phyloP scores from a whole-genome alignment of 306 rosid species.

The Begonia loranthoides region DNA sequence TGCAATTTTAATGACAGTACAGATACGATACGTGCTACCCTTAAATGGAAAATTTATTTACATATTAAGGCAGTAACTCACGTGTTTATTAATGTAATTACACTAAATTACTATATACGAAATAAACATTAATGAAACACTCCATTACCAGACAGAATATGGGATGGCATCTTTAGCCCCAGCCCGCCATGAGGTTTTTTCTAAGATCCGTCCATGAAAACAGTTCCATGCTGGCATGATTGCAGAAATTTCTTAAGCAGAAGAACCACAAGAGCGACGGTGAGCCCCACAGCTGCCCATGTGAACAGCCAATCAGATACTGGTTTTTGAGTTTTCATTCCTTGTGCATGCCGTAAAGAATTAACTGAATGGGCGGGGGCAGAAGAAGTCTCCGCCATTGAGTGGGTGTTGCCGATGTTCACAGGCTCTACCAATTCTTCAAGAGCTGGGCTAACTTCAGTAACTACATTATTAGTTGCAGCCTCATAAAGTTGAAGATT shows the following conservation, averaged over 20 bases:
- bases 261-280: slow-evolving; percentile 73
- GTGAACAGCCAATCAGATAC: slow-evolving; percentile 74
- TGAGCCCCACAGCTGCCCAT: slow-evolving; percentile 80
- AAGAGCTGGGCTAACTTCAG: slow-evolving; percentile 27
- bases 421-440: slow-evolving; percentile 31
- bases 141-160: too few relatives aligned
- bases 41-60: too few relatives aligned
- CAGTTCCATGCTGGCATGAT: slow-evolving; percentile 50
- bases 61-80: too few relatives aligned
- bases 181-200: neutral
- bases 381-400: slow-evolving; percentile 25
- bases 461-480: slow-evolving; percentile 20
- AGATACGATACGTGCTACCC: too few relatives aligned
- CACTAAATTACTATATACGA: too few relatives aligned
- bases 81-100: too few relatives aligned
- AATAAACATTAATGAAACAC: too few relatives aligned
- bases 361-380: slow-evolving; percentile 17
- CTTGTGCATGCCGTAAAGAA: slow-evolving; percentile 28
- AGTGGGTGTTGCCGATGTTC: slow-evolving; percentile 19
- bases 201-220: slow-evolving; percentile 79
- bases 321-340: slow-evolving; percentile 34
- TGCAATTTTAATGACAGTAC: too few relatives aligned
- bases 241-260: slow-evolving; percentile 75
- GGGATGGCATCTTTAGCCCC: too few relatives aligned
- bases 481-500: slow-evolving; percentile 10